These are phyloP conservation scores for Diaporthe capsici DNA, from an alignment of 2,329 filamentous ascomycete species.

Conservation along the genomic window DNA sequence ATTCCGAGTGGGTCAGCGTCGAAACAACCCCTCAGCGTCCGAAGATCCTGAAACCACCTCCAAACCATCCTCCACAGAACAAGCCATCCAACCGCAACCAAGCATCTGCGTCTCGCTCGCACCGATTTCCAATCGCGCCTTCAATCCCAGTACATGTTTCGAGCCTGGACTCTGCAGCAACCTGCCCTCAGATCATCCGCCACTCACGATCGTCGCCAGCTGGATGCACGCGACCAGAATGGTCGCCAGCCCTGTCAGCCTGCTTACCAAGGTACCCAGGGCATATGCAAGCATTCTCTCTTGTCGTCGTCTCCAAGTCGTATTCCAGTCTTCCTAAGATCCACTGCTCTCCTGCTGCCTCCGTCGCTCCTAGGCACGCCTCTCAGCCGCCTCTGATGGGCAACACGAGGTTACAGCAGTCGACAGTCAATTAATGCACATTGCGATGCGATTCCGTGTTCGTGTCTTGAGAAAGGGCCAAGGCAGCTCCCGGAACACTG, in stretches of 20 bases:
- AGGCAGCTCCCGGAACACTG: constrained; percentile 15
- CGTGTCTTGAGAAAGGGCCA: constrained; percentile 13
- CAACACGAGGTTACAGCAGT: neutral
- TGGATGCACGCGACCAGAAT: neutral
- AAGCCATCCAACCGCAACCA: constrained; percentile 19
- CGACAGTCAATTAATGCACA: neutral
- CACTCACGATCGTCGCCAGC: neutral
- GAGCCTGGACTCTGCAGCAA: constrained; percentile 24
- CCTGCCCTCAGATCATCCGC: constrained; percentile 7
- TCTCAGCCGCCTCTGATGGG: neutral
- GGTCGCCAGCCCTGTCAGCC: neutral
- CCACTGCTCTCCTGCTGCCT: neutral
- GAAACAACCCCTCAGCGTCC: constrained; percentile 37
- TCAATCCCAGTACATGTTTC: neutral
- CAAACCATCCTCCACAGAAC: constrained; percentile 25
- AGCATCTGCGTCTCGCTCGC: constrained; percentile 5
- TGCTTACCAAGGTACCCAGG: neutral
- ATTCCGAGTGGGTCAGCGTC: constrained; percentile 16
- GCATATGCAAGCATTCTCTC: neutral
- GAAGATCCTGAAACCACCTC: constrained; percentile 41
- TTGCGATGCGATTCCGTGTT: neutral
- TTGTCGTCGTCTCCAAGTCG: neutral
- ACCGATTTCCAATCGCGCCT: constrained; percentile 11
- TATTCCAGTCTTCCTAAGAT: neutral
- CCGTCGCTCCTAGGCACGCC: neutral